Base-by-base conservation (phyloP, 2,329 filamentous ascomycete species). In the Claviceps quebecensis region DNA sequence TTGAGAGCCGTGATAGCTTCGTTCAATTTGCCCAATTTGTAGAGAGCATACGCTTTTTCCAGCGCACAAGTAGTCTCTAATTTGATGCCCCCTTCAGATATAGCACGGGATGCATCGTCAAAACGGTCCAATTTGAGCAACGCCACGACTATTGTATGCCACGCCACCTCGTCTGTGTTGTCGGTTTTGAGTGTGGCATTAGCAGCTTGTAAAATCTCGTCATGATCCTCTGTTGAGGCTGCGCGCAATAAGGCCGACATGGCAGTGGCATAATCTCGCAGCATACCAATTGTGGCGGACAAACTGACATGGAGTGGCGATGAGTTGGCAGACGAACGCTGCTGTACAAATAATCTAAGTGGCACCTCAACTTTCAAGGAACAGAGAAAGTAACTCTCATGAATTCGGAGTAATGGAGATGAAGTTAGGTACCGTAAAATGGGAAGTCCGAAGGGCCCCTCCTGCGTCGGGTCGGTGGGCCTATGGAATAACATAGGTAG, bases 41-140 rank as follows among this genome's bases (percentile, higher is more conserved):
- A 94, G 19, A 90, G 74, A n/a, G 85, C 83, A 69, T 94, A 94
- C 2, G 84, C 79, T 63, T 83, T 83, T 65, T 90, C 87, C 44
- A 90, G 72, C 16, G 69, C 61, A 57, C 83, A 86, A 52, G 69
- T 68, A 40, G 76, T 70, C 62, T 82, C 78, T 52, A 90, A 68
- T 56, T 69, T 72, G 53, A 77, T 71, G 47, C 81, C 80, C 17
- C 74, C 80, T 38, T 81, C 78, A 54, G 81, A 77, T 53, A 91
- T 76, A 51, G 80, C 76, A 53, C 80, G 79, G 47, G 88, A 71
- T 45, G 85, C 86, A 65, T 93, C 87, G 52, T 86, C 79, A 65
- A 84, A 93, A 53, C 86, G 84, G 67, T 93, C 87, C 58, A 93
- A 78, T 64, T 89, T 88, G 56, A 93, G 73, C 19, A 93, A 75